Evolutionary conservation across 2,329 filamentous ascomycete species (phyloP), one percentile per base, ranked within the genome.

Genomic region (Diaporthe sp.): DNA sequence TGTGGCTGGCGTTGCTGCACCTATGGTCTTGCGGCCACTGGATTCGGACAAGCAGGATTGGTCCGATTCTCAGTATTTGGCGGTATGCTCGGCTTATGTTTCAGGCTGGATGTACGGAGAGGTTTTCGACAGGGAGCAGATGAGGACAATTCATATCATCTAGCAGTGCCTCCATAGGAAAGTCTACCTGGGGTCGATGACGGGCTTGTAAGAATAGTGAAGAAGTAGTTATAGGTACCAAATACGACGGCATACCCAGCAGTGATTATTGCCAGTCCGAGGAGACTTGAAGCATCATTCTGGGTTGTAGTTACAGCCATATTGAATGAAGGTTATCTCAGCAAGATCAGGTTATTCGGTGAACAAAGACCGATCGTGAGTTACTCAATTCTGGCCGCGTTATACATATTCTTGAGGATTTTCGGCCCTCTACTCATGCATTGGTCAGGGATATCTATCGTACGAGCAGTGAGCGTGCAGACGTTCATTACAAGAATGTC

Each of bases 71-170:
- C 15, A 30, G 13, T 64, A 45, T 33, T 28, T 45, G 38, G 58
- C 58, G 25, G 58, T 64, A 22, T 64, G 58, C 25, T 64, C 58
- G 25, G 17, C 58, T n/a, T 64, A 64, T 64, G 58, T 64, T 64
- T 22, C 38, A 17, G 58, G 58, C 7, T 64, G 58, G 58, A 64
- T 45, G 38, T 42, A 45, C 17, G 38, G 38, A 45, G 58, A 64
- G 17, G 58, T 2, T 6, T 64, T 64, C 40, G 15, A 64, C 3
- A 64, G 15, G 58, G 58, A 64, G 38, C 8, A 28, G 17, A 4
- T 64, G 58, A 45, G 25, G 9, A 30, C n/a, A 45, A 64, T 64
- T 19, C 40, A 22, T 30, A 45, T 45, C 22, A n/a, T 64, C 38
- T 45, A 64, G 58, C 15, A 15, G n/a, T 0, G 8, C 55, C 8